Base-by-base conservation (phyloP, 2,329 filamentous ascomycete species). In the Chaetomium olivaceum region DNA sequence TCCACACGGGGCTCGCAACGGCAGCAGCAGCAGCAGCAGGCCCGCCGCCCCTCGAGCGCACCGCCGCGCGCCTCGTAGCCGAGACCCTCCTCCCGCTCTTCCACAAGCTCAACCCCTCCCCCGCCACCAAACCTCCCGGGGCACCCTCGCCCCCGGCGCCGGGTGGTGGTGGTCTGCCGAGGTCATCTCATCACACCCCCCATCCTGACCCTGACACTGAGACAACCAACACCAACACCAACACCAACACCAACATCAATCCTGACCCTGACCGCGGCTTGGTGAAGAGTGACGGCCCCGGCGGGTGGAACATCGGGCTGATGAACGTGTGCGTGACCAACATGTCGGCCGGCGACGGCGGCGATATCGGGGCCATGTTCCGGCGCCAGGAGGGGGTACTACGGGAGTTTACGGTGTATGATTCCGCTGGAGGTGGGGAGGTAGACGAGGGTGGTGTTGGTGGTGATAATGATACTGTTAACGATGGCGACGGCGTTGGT, bases 321-420 rank as follows among this genome's bases (percentile, higher is more conserved):
- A 81, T 98, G 66, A 98, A 97, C 70, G 80, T 98, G 25, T 93
- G 92, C 55, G 93, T 91, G 8, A 90, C 91, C 16, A 96, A 97
- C 74, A 94, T 98, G 89, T 83, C 83, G 1, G 80, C 80, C 19
- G 86, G 85, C 16, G 81, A 84, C 46, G 76, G 77, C 48, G 78
- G 82, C 65, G 89, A 97, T 73, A 97, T 97, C 70, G 84, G 85
- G 0, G 85, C 82, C 73, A 96, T 97, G 92, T 96, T 97, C 75
- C 87, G 48, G 72, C 83, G 82, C 62, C 92, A 96, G 74, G 88
- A 91, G 58, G 83, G 87, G 54, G 84, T 87, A 33, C 78, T 93
- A 62, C 87, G 83, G 67, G 87, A 90, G 58, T 93, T 89, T 80
- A 87, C 80, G 59, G 81, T 88, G 1, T 82, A 84, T 56, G 46